Conservation (phyloP, 768 basidiomycete species). For the Antrodiella citrinella region DNA sequence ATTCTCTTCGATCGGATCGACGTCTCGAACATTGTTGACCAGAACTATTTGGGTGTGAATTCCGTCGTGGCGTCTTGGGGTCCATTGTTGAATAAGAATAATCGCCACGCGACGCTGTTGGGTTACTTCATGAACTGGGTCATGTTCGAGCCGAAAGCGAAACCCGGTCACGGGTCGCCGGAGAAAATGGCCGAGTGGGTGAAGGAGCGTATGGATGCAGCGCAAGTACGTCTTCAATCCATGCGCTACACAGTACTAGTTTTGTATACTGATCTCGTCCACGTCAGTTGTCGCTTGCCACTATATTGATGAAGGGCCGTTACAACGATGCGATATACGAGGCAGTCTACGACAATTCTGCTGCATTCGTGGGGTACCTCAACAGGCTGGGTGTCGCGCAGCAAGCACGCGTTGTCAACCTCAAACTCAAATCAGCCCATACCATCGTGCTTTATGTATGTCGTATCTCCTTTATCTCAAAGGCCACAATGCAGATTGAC, state of each 20-base stretch:
- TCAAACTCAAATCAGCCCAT: neutral
- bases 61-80: slow-evolving; percentile 22
- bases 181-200: neutral
- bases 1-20: slow-evolving; percentile 1
- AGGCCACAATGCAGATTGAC: no score
- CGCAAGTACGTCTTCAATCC: no score
- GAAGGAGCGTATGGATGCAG: neutral
- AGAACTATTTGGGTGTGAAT: neutral
- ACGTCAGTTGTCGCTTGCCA: neutral
- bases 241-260: no score
- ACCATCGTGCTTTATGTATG: neutral
- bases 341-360: neutral
- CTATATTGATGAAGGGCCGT: neutral
- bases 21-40: neutral
- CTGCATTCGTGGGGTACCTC: neutral
- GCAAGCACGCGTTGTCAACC: neutral
- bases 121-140: slow-evolving; percentile 45
- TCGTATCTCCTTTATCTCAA: no score
- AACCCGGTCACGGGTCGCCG: neutral
- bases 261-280: no score
- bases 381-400: neutral
- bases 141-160: slow-evolving; percentile 8
- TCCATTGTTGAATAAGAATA: slow-evolving; percentile 25
- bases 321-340: neutral
- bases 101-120: slow-evolving; percentile 25